Base-by-base conservation (phyloP, 2,329 filamentous ascomycete genomes). In the Aspergillus candidus region DNA sequence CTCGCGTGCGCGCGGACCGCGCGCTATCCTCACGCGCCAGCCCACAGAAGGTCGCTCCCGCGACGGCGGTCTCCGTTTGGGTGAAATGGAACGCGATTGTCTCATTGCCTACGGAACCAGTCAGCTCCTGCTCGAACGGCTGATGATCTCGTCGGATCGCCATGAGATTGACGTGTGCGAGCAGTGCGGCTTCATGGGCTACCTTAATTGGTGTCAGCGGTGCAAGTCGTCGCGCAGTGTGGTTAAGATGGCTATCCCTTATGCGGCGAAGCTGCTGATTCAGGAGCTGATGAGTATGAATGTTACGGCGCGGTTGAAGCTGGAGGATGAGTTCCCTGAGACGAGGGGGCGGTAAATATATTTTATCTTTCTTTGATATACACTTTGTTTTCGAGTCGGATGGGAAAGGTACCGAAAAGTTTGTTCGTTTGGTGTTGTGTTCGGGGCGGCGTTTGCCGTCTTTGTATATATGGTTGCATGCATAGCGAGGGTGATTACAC, bases 271-370 rank as follows among this genome's bases (percentile, higher is more conserved):
- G 76, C 71, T 98, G 62, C 72, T 98, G 44, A 88, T 97, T 38
- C 93, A 98, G 72, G 93, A 98, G 71, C 70, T 98, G 59, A 84
- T 94, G 61, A 94, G 88, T 66, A 98, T 98, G 93, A 98, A 98
- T 66, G 88, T 98, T n/a, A 86, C 90, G 50, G 91, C 94, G 47
- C 78, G 86, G 46, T 73, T 98, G 69, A 87, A 91, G 72, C 71
- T 98, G 53, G 88, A 88, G 59, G 93, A 98, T 63, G 88, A 97
- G 70, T 98, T 98, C 66, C 89, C 89, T 4, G 66, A 70, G 45
- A 60, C 56, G 32, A 66, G 62, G 52, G 67, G 66, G 22, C 57
- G 58, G 40, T 69, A 57, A 47, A 22, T 35, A 11, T 42, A 41
- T 32, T 36, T 14, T 27, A 37, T 32, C 35, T 27, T 5, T 22